phyloP scores from a whole-genome alignment of 148 eudicot species.

The Camellia sinensis region DNA sequence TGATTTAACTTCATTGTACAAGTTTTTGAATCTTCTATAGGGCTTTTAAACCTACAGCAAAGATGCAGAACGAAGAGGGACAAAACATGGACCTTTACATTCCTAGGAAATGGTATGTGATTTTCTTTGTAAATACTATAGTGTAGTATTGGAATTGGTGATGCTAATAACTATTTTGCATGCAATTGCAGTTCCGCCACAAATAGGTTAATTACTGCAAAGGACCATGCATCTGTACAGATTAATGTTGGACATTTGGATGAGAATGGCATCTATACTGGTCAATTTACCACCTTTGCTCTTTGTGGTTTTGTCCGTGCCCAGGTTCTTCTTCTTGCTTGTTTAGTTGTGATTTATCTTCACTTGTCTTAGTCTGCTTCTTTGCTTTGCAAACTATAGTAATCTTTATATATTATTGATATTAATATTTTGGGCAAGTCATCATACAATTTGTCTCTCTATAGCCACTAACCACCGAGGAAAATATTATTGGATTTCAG shows the following conservation, averaged over 20 bases:
- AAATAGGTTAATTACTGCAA: constrained; percentile 39
- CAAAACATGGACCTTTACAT: constrained; percentile 35
- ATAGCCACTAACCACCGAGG: neutral
- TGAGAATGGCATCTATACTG: constrained; percentile 35
- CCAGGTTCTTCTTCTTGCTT: constrained; percentile 24
- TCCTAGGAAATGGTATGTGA: constrained; percentile 31
- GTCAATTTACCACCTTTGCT: constrained; percentile 31
- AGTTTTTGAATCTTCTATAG: constrained; percentile 5
- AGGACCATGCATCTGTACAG: constrained; percentile 45
- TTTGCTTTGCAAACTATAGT: neutral
- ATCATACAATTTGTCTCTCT: neutral
- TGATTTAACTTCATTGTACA: neutral
- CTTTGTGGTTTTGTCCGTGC: constrained; percentile 40
- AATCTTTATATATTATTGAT: neutral
- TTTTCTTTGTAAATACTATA: neutral
- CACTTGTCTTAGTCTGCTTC: neutral
- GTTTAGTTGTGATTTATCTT: neutral
- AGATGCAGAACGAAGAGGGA: constrained; percentile 33
- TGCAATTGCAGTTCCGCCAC: constrained; percentile 36
- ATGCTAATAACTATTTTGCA: constrained; percentile 6
- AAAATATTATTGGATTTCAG: neutral
- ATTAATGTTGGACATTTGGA: constrained; percentile 44
- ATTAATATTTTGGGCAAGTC: neutral
- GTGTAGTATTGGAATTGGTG: neutral
- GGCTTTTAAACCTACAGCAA: constrained; percentile 9